Evolutionary conservation across 441 rosid species (phyloP).

Genomic region (Gossypium aridum): DNA sequence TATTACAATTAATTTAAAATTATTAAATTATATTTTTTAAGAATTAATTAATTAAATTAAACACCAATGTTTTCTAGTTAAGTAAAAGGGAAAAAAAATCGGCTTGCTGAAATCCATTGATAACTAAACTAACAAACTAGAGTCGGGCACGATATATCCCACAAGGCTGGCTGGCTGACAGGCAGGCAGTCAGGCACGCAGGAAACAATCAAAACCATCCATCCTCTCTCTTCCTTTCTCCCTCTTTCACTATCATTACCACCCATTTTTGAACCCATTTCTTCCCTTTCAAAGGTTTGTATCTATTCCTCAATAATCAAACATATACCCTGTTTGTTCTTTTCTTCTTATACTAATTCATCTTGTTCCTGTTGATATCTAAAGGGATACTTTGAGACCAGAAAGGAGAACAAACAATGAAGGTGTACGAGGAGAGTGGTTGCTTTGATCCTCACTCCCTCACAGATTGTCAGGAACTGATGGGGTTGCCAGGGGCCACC

Average conservation of each 20-base stretch:
- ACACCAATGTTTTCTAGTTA: not conserved
- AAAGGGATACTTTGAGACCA: not conserved
- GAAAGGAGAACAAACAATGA: not conserved
- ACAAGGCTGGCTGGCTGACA: not conserved
- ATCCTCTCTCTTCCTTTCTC: not conserved
- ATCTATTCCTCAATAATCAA: too few species aligned
- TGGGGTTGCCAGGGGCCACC: slow-evolving; percentile 16
- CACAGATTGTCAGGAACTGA: slow-evolving; percentile 22
- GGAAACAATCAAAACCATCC: not conserved
- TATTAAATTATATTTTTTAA: too few species aligned
- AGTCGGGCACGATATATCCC: not conserved
- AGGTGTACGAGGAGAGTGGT: slow-evolving; percentile 39
- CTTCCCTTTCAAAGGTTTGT: not conserved
- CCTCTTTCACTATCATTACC: not conserved
- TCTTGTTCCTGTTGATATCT: not conserved
- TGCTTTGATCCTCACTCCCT: slow-evolving; percentile 36
- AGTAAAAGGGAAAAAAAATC: too few species aligned
- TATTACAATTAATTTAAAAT: too few species aligned
- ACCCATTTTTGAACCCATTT: not conserved
- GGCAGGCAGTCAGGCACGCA: not conserved
- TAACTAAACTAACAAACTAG: not conserved
- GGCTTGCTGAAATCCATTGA: not conserved
- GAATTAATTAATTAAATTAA: not conserved
- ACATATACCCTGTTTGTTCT: too few species aligned
- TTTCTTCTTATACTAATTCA: not conserved